Percentiles rank a stretch among this genome's conserved stretches.
These are phyloP conservation scores for Macroventuria anomochaeta DNA, from an alignment of 2,329 filamentous ascomycete species.

Conservation along the genomic window DNA sequence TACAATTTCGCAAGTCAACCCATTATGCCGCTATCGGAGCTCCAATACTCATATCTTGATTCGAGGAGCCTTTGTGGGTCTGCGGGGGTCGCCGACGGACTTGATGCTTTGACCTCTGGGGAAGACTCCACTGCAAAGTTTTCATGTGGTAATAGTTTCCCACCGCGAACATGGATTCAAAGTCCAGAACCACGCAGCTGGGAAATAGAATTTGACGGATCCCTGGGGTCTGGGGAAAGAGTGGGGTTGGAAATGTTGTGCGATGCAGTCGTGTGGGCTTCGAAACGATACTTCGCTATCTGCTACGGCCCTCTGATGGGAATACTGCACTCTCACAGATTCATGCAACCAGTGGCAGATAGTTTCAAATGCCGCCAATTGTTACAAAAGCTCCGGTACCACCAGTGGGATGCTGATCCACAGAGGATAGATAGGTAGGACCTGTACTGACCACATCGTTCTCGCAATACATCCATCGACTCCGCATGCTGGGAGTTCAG, in stretches of 20 bases:
- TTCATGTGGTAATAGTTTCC: constrained; percentile 28
- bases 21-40: constrained; percentile 3
- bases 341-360: too few species aligned
- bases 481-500: too few species aligned
- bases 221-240: constrained; percentile 12
- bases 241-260: not conserved
- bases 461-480: too few species aligned
- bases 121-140: constrained; percentile 18
- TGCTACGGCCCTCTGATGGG: too few species aligned
- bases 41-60: not conserved
- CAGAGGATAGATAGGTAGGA: too few species aligned
- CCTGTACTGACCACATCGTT: too few species aligned
- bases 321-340: too few species aligned
- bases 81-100: constrained; percentile 4
- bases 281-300: too few species aligned
- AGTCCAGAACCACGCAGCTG: constrained; percentile 5
- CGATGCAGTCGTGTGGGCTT: too few species aligned
- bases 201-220: not conserved
- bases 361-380: too few species aligned
- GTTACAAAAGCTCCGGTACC: too few species aligned
- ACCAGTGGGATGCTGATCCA: too few species aligned
- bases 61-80: constrained; percentile 3
- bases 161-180: not conserved
- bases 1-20: not conserved
- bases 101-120: constrained; percentile 11